Percentiles rank a stretch among this genome's conserved stretches.
Conservation (phyloP, 306 rosid genomes). For the Begonia masoniana region DNA sequence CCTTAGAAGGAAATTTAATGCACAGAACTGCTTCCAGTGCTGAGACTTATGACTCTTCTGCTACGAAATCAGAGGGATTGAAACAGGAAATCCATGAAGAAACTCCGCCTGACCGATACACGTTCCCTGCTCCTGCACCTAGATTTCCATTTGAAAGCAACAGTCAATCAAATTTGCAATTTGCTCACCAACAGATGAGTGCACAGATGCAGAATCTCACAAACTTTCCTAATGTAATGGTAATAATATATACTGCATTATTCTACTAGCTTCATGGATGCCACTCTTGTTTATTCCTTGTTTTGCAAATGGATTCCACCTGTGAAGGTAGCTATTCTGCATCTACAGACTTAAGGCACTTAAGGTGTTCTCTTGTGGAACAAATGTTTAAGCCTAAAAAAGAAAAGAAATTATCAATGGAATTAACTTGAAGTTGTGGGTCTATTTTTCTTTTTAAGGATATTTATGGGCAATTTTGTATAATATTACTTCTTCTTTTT, state of each 20-base stretch:
- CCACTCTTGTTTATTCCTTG: too few relatives aligned
- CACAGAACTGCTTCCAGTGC: slow-evolving; percentile 51
- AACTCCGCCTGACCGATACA: slow-evolving; percentile 58
- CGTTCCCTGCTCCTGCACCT: slow-evolving; percentile 66
- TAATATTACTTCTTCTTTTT: slow-evolving; percentile 1
- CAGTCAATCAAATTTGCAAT: slow-evolving; percentile 49
- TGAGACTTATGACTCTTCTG: slow-evolving; percentile 54
- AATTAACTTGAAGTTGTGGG: too few relatives aligned
- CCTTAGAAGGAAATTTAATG: slow-evolving; percentile 53
- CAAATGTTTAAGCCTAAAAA: too few relatives aligned
- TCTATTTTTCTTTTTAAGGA: too few relatives aligned
- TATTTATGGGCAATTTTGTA: background rate
- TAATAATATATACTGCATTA: slow-evolving; percentile 18
- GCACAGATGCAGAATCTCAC: slow-evolving; percentile 74
- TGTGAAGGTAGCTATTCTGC: too few relatives aligned
- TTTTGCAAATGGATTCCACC: too few relatives aligned
- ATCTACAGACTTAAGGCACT: too few relatives aligned
- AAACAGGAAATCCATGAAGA: slow-evolving; percentile 57
- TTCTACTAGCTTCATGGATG: background rate
- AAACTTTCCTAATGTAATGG: slow-evolving; percentile 77
- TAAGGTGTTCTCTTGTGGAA: too few relatives aligned
- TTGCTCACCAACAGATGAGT: slow-evolving; percentile 51
- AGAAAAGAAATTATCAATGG: too few relatives aligned
- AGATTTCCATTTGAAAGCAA: slow-evolving; percentile 57
- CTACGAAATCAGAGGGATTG: slow-evolving; percentile 62